Evolutionary conservation across 129 eudicot species (phyloP), one percentile per base, ranked within the genome.

Genomic region (Ambrosia artemisiifolia): DNA sequence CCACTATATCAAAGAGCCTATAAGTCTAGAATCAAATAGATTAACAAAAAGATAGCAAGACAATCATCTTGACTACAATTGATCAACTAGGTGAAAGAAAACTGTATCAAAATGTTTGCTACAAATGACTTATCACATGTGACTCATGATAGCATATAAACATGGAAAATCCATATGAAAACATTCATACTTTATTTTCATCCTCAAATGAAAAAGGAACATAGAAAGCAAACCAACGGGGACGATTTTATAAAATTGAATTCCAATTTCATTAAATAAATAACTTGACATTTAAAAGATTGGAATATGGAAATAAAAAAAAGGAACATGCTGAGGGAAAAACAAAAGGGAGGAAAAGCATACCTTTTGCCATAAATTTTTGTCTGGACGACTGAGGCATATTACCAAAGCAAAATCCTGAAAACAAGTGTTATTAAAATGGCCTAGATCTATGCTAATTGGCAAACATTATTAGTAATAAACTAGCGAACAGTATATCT

Each of bases 341-440:
- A 63, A 74, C 17, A 8, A 2, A 64, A 72, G 44, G 69, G 55
- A 63, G 33, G 12, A 48, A 83, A 69, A 74, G 78, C 91, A 89
- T 89, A 92, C 98, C 98, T 92, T 92, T 92, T 65, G 88, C 87
- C 80, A 83, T 85, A 87, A 87, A 68, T 80, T 79, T 88, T 79
- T 89, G 88, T 82, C 81, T 80, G 82, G 98, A 67, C 34, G 96
- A 87, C 82, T 81, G 85, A 83, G 96, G 81, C 68, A 82, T 79
- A 77, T 77, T 83, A 81, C 88, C 88, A 80, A 69, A 87, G 72
- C 87, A 81, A 83, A 79, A 72, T 81, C 98, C 98, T 92, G 98
- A 77, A 87, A 87, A 77, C 65, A 65, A 74, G 65, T 79, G 72
- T 69, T 74, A 74, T 83, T 81, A 85, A 75, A 71, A 55, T 67